Percentiles rank a stretch among this genome's conserved stretches.
Conservation (phyloP, 768 basidiomycete genomes). For the Suillus luteus region DNA sequence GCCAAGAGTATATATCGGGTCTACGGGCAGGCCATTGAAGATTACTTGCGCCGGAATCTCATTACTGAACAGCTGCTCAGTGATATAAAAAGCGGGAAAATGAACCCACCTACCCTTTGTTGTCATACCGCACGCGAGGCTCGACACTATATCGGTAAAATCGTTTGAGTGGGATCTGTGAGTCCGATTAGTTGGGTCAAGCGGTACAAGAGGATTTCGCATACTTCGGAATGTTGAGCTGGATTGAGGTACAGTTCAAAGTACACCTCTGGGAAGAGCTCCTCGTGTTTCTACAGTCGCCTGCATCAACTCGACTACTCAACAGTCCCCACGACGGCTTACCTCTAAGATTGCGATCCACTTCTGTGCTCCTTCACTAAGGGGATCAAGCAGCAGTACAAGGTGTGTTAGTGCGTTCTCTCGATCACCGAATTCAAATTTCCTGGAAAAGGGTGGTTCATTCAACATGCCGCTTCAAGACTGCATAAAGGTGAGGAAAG, state of each 20-base stretch:
- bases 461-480: slow-evolving; percentile 6
- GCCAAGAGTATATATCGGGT: slow-evolving; percentile 91
- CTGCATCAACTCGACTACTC: neutral
- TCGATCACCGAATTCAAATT: slow-evolving; percentile 70
- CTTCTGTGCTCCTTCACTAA: slow-evolving; percentile 82
- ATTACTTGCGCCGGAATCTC: slow-evolving; percentile 58
- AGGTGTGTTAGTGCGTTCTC: slow-evolving; percentile 68
- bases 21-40: slow-evolving; percentile 75
- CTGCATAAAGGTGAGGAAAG: neutral
- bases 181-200: slow-evolving; percentile 4
- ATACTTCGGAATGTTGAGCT: slow-evolving; percentile 62
- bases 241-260: slow-evolving; percentile 86
- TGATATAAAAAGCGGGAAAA: slow-evolving; percentile 9
- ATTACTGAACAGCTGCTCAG: slow-evolving; percentile 38
- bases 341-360: slow-evolving; percentile 84
- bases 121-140: slow-evolving; percentile 61
- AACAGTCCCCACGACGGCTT: slow-evolving; percentile 17
- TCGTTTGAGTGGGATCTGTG: slow-evolving; percentile 83
- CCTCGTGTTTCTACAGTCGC: slow-evolving; percentile 16
- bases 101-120: slow-evolving; percentile 53
- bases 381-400: slow-evolving; percentile 77
- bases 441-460: slow-evolving; percentile 39
- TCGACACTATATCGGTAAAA: slow-evolving; percentile 85
- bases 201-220: slow-evolving; percentile 14
- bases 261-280: slow-evolving; percentile 61